These are phyloP conservation scores for Triticum aestivum DNA, from an alignment of 176 grass and related monocot genomes.

Conservation along the genomic window DNA sequence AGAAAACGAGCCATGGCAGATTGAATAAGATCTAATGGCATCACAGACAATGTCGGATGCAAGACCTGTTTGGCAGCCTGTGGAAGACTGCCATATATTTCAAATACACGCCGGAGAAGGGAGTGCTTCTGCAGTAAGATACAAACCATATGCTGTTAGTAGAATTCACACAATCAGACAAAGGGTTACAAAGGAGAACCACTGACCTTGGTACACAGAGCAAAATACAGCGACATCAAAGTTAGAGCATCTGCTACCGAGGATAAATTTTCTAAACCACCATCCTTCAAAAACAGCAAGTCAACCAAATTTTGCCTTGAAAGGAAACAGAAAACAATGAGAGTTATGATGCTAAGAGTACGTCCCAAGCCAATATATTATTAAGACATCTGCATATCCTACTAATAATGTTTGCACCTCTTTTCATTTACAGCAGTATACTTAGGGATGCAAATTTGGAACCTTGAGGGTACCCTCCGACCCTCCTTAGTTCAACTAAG, in stretches of 20 bases:
- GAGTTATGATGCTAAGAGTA: neutral
- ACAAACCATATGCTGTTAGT: slow-evolving; percentile 30
- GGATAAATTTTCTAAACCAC: slow-evolving; percentile 46
- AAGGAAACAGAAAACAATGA: neutral
- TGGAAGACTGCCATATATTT: slow-evolving; percentile 73
- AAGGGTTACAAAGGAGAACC: slow-evolving; percentile 32
- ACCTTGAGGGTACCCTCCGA: too few relatives aligned
- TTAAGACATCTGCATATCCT: neutral
- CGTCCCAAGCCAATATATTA: neutral
- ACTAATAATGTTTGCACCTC: neutral
- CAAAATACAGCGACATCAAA: slow-evolving; percentile 94
- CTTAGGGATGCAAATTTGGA: too few relatives aligned
- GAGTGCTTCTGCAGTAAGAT: slow-evolving; percentile 79
- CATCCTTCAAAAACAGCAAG: slow-evolving; percentile 55
- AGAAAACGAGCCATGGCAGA: neutral
- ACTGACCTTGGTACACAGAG: slow-evolving; percentile 90
- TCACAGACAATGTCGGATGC: slow-evolving; percentile 16
- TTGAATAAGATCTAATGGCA: slow-evolving; percentile 25
- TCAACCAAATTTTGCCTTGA: slow-evolving; percentile 8
- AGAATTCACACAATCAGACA: slow-evolving; percentile 28
- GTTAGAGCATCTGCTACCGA: slow-evolving; percentile 57
- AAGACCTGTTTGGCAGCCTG: slow-evolving; percentile 84
- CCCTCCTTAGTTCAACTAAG: too few relatives aligned
- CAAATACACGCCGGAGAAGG: slow-evolving; percentile 83
- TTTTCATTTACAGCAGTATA: slow-evolving; percentile 1